A percentile compares a stretch with the other conserved stretches of the same genome.
Evolutionary conservation across 306 rosid genomes (phyloP).

Genomic region (Vigna hirtella): DNA sequence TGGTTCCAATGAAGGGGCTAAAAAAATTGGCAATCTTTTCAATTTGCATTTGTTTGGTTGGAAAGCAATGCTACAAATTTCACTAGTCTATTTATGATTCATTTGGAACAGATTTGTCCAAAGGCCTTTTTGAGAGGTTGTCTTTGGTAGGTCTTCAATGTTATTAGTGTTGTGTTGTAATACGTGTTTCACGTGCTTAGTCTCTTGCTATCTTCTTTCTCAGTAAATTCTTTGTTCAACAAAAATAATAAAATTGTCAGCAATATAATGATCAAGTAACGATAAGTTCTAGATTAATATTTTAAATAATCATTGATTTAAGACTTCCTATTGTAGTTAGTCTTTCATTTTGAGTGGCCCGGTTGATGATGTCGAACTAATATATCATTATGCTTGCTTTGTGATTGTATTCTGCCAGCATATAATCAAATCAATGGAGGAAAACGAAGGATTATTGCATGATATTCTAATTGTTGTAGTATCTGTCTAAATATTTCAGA

Average conservation of each 20-base stretch:
- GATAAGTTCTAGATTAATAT: not conserved
- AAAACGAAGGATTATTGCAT: conserved; percentile 2
- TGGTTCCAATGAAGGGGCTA: not conserved
- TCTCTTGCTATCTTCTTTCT: not conserved
- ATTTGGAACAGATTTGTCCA: not conserved
- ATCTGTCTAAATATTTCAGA: conserved; percentile 4
- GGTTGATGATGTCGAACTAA: conserved; percentile 21
- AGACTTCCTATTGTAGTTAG: conserved; percentile 19
- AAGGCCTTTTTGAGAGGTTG: not conserved
- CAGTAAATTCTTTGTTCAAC: not conserved
- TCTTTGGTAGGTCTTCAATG: not conserved
- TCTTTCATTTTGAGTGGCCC: conserved; percentile 13
- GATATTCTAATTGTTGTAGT: not conserved
- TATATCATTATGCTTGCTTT: conserved; percentile 12
- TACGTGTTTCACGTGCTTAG: not conserved
- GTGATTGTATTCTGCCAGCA: conserved; percentile 5
- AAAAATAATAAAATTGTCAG: not conserved
- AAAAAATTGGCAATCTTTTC: not conserved
- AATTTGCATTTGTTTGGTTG: not conserved
- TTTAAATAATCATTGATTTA: conserved; percentile 5
- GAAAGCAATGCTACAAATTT: not conserved
- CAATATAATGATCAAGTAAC: conserved; percentile 4
- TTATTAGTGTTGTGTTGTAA: not conserved
- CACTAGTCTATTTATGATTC: not conserved
- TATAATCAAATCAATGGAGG: conserved; percentile 32